Evolutionary conservation across 371 early-diverging fungal species (phyloP), one percentile per base, ranked within the genome.

Genomic region (Mucor circinelloides): DNA sequence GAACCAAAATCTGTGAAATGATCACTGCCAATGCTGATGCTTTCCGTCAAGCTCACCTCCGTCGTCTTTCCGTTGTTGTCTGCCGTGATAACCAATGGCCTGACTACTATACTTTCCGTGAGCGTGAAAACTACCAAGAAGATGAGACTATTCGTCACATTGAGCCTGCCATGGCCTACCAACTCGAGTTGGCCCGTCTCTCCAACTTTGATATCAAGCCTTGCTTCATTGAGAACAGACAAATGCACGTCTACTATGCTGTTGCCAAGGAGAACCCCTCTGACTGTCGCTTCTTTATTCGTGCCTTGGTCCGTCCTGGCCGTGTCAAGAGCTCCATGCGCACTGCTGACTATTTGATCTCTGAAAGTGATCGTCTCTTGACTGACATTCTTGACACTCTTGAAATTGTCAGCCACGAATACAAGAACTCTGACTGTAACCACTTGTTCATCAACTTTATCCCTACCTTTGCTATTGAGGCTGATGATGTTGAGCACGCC

Each of bases 391-490:
- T 99, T 71, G 97, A 97, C 75, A 91, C 96, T 0, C 84, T 99
- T 42, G 99, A 98, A 79, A 89, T 99, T 58, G 92, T 97, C 31
- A 85, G 90, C 50, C 89, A 91, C 27, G 87, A 90, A 66, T 88
- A 94, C 81, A 94, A 95, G 77, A 96, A 96, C 85, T 94, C 93
- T 28, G 98, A 98, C 81, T 96, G 97, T 87, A 98, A 98, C 86
- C 99, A 99, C 70, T 75, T 99, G 81, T 97, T 97, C 77, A 93
- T 99, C 82, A 95, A 95, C 90, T 97, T 97, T 70, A 90, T 98
- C 74, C 98, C 98, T 10, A 94, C 93, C 21, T 97, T 97, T 87
- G 89, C 93, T 68, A 79, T 98, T 68, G 94, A 94, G 69, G 82
- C 91, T 6, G 85, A 90, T 67, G 91, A 93, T 63, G 94, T 96